phyloP scores from a whole-genome alignment of 2,329 filamentous ascomycete genomes.

The Hymenoscyphus fraxineus region DNA sequence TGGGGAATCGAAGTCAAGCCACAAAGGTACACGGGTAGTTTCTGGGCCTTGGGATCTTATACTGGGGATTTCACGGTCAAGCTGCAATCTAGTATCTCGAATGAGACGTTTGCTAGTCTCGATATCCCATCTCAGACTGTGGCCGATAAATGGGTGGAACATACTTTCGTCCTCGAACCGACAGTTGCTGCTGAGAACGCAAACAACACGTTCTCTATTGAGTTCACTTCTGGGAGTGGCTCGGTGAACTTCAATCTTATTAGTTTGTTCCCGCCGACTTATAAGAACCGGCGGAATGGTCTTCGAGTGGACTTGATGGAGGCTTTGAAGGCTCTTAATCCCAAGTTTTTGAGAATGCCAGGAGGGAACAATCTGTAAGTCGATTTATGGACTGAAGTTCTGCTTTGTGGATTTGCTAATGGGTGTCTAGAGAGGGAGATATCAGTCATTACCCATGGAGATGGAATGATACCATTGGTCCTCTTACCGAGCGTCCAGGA shows the following conservation, averaged over 20 bases:
- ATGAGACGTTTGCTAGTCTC: slow-evolving; percentile 21
- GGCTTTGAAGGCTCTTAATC: slow-evolving; percentile 49
- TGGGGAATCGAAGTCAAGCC: slow-evolving; percentile 47
- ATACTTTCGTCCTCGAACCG: slow-evolving; percentile 23
- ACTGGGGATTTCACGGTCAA: slow-evolving; percentile 32
- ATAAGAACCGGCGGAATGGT: slow-evolving; percentile 54
- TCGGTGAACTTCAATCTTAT: slow-evolving; percentile 54
- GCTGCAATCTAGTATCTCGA: slow-evolving; percentile 20
- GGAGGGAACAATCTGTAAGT: slow-evolving; percentile 59
- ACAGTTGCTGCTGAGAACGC: slow-evolving; percentile 24
- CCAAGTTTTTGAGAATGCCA: slow-evolving; percentile 60
- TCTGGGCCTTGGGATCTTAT: slow-evolving; percentile 27
- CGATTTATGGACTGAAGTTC: not conserved
- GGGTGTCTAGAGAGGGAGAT: slow-evolving; percentile 30
- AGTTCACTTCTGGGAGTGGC: slow-evolving; percentile 45
- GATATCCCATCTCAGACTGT: slow-evolving; percentile 19
- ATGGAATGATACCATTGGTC: slow-evolving; percentile 42
- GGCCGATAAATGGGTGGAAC: slow-evolving; percentile 25
- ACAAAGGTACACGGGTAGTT: slow-evolving; percentile 30
- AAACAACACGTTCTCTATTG: slow-evolving; percentile 55
- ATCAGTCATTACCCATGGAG: slow-evolving; percentile 29
- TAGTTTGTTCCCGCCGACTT: slow-evolving; percentile 58
- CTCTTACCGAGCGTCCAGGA: slow-evolving; percentile 35
- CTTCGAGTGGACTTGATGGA: slow-evolving; percentile 53
- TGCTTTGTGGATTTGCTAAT: slow-evolving; percentile 37